These are phyloP conservation scores for Geoglossum glabrum DNA, from an alignment of 495 filamentous ascomycete species.

Conservation along the genomic window DNA sequence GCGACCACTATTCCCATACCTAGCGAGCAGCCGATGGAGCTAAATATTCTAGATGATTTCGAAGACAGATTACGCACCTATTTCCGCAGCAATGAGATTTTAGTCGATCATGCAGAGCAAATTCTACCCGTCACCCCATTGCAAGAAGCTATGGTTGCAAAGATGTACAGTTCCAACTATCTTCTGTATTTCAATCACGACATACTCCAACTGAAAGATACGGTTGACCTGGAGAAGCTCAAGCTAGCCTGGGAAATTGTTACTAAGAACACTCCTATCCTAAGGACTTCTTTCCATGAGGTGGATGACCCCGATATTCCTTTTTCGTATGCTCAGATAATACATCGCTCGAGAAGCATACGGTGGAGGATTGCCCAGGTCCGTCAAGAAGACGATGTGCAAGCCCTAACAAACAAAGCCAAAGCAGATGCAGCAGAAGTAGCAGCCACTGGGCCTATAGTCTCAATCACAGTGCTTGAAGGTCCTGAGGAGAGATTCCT, in stretches of 20 bases:
- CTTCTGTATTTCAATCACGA: conserved; percentile 66
- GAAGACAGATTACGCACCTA: not conserved
- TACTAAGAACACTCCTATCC: conserved; percentile 39
- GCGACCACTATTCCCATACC: conserved; percentile 3
- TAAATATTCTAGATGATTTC: conserved; percentile 2
- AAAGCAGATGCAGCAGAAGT: not conserved
- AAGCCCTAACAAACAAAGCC: not conserved
- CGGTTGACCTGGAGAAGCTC: conserved; percentile 30
- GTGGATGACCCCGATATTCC: conserved; percentile 34
- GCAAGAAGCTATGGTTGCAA: conserved; percentile 65
- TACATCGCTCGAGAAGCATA: conserved; percentile 17
- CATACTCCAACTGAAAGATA: conserved; percentile 29
- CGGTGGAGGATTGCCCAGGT: conserved; percentile 1
- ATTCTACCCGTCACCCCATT: conserved; percentile 49
- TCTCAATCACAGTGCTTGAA: conserved; percentile 9
- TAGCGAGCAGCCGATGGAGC: not conserved
- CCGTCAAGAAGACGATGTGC: not conserved
- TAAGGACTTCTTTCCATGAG: conserved; percentile 51
- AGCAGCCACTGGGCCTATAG: not conserved
- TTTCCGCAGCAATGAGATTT: conserved; percentile 1
- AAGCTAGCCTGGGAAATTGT: conserved; percentile 38
- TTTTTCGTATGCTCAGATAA: conserved; percentile 41
- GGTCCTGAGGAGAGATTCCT: conserved; percentile 26
- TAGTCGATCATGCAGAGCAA: conserved; percentile 23
- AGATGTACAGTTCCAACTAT: conserved; percentile 47